Base-by-base conservation (phyloP, 1,284 basidiomycete species). In the Fomitopsis schrenkii region DNA sequence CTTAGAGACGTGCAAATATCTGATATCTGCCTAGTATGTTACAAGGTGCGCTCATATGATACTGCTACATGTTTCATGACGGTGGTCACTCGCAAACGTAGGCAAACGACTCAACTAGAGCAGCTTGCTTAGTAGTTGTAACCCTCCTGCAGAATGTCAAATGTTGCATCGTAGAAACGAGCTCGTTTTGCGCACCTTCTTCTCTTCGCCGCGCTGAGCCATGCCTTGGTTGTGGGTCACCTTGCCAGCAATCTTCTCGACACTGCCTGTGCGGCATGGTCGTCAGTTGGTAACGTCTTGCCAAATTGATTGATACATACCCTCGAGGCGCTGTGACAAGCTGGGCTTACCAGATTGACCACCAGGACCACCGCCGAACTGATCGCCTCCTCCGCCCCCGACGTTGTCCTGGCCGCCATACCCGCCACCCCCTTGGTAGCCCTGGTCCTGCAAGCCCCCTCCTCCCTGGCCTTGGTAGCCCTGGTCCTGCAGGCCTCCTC, bases 191-290 rank as follows among this genome's bases (percentile, higher is more conserved):
- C 59, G 12, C 8, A 65, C 67, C 66, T 69, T 68, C 61, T 68
- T 65, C 42, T 66, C 67, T 28, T 67, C 38, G 17, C 70, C 70
- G 41, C 67, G 66, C 59, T 67, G 61, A 7, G 46, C 59, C 63
- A 66, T 62, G 52, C 42, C 62, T 7, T 44, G 55, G 61, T 69
- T 67, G 15, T 64, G 58, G n/a, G 66, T 65, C 17, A 68, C 46
- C 36, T 64, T 66, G 3, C 69, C 59, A 4, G 59, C 50, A 10
- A 60, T 17, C 41, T 60, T 54, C 45, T 60, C 53, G 6, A 56
- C n/a, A 15, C 36, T 36, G 42, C 59, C 59, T 60, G 26, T 22
- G 8, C 30, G 2, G 19, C 17, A 10, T 15, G 9, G 12, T 33
- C 9, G 14, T 17, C 30, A 30, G 28, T 26, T n/a, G 6, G 12